phyloP scores from a whole-genome alignment of 2,329 filamentous ascomycete species.

The Parascedosporium putredinis region DNA sequence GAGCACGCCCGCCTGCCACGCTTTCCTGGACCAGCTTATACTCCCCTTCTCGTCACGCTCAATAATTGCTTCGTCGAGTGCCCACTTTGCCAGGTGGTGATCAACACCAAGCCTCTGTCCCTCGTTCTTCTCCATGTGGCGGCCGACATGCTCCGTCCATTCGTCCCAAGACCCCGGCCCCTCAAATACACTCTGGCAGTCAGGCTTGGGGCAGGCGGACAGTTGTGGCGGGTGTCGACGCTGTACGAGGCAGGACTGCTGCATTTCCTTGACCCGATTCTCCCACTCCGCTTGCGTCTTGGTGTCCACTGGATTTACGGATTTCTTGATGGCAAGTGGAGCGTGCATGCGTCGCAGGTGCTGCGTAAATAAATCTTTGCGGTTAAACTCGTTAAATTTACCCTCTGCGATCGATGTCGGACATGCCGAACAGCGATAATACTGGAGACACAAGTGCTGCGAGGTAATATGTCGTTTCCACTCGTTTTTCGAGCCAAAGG shows the following conservation, averaged over 20 bases:
- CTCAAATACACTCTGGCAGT: slow-evolving; percentile 62
- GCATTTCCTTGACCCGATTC: slow-evolving; percentile 56
- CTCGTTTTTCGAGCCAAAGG: slow-evolving; percentile 89
- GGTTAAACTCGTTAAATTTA: slow-evolving; percentile 68
- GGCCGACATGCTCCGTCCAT: slow-evolving; percentile 84
- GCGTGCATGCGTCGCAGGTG: slow-evolving; percentile 92
- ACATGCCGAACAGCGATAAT: slow-evolving; percentile 54
- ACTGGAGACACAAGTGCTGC: slow-evolving; percentile 68
- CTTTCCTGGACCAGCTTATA: slow-evolving; percentile 33
- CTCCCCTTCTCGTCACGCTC: slow-evolving; percentile 44
- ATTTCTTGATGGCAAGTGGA: slow-evolving; percentile 51
- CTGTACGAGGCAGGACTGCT: slow-evolving; percentile 60
- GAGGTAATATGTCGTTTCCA: slow-evolving; percentile 94
- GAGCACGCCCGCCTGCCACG: slow-evolving; percentile 1
- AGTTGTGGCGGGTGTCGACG: slow-evolving; percentile 59
- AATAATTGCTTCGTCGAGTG: slow-evolving; percentile 53
- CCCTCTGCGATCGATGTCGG: slow-evolving; percentile 42
- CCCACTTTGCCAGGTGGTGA: slow-evolving; percentile 47
- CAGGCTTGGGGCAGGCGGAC: slow-evolving; percentile 60
- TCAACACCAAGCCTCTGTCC: slow-evolving; percentile 48
- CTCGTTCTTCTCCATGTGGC: slow-evolving; percentile 73
- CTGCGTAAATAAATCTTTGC: slow-evolving; percentile 92
- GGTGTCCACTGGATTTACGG: slow-evolving; percentile 45
- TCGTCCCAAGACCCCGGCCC: slow-evolving; percentile 74
- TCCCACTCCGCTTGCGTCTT: slow-evolving; percentile 55